These are phyloP conservation scores for Lodderomyces pseudojiufengensis DNA, from an alignment of 1,139 yeast species.

Conservation along the genomic window DNA sequence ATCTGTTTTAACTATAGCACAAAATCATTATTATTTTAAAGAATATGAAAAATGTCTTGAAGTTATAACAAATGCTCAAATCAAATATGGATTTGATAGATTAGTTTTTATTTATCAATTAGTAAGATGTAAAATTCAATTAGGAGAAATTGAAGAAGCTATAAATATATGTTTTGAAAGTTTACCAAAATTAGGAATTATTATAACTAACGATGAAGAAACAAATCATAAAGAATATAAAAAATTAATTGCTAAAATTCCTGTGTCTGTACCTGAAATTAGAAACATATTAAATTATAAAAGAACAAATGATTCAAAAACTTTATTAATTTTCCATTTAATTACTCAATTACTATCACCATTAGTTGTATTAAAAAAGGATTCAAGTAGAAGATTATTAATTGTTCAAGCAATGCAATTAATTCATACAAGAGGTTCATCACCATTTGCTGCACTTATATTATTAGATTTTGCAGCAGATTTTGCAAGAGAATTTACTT, in stretches of 20 bases:
- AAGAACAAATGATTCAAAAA: conserved; percentile 24
- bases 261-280: conserved; percentile 43
- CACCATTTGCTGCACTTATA: conserved; percentile 27
- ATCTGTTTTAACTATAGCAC: conserved; percentile 31
- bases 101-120: conserved; percentile 34
- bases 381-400: conserved; percentile 23
- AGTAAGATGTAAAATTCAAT: conserved; percentile 38
- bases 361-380: conserved; percentile 25
- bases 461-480: conserved; percentile 32
- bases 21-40: conserved; percentile 26
- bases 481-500: conserved; percentile 36
- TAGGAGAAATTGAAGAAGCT: conserved; percentile 32
- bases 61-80: conserved; percentile 23
- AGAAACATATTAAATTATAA: conserved; percentile 27
- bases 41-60: conserved; percentile 27
- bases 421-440: conserved; percentile 24
- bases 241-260: conserved; percentile 29
- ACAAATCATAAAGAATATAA: conserved; percentile 18
- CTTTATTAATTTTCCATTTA: conserved; percentile 38
- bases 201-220: conserved; percentile 19
- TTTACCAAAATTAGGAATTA: conserved; percentile 28
- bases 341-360: conserved; percentile 39
- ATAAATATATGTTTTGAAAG: conserved; percentile 34
- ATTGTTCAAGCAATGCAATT: conserved; percentile 23
- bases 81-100: conserved; percentile 23